Percentiles rank a stretch among this genome's conserved stretches.
phyloP scores from a whole-genome alignment of 345 rosid genomes.

The Pugionium dolabratum region DNA sequence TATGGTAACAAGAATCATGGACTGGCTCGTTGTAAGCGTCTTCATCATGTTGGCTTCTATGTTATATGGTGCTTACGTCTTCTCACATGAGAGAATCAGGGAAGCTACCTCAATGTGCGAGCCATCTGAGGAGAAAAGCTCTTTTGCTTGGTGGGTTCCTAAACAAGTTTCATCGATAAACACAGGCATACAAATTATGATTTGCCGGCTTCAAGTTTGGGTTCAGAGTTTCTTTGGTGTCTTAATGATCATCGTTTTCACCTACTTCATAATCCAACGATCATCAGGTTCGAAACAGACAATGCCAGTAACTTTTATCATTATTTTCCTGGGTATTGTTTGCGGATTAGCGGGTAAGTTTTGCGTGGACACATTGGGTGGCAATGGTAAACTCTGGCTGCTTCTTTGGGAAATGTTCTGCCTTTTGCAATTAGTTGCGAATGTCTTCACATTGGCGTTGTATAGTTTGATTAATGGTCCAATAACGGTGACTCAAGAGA shows the following conservation, averaged over 20 bases:
- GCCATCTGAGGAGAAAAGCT: slow-evolving; percentile 50
- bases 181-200: slow-evolving; percentile 48
- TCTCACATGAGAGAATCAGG: slow-evolving; percentile 59
- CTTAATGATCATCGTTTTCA: slow-evolving; percentile 55
- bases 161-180: slow-evolving; percentile 53
- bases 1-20: slow-evolving; percentile 62
- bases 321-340: slow-evolving; percentile 60
- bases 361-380: slow-evolving; percentile 84
- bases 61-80: slow-evolving; percentile 60
- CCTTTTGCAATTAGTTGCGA: slow-evolving; percentile 62
- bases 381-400: slow-evolving; percentile 73
- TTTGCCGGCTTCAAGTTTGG: slow-evolving; percentile 63
- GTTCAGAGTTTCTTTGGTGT: slow-evolving; percentile 67
- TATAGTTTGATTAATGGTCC: slow-evolving; percentile 61
- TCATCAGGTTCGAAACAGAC: slow-evolving; percentile 56
- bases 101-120: slow-evolving; percentile 73
- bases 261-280: slow-evolving; percentile 66
- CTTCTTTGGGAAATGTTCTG: slow-evolving; percentile 71
- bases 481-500: slow-evolving; percentile 37
- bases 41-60: slow-evolving; percentile 58
- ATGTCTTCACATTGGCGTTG: slow-evolving; percentile 45
- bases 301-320: slow-evolving; percentile 71
- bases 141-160: slow-evolving; percentile 71
- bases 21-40: slow-evolving; percentile 80
- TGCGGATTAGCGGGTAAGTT: slow-evolving; percentile 82